Percentiles rank a stretch among this genome's conserved stretches.
These are phyloP conservation scores for Filosporella fistucella DNA, from an alignment of 495 filamentous ascomycete genomes.

Conservation along the genomic window DNA sequence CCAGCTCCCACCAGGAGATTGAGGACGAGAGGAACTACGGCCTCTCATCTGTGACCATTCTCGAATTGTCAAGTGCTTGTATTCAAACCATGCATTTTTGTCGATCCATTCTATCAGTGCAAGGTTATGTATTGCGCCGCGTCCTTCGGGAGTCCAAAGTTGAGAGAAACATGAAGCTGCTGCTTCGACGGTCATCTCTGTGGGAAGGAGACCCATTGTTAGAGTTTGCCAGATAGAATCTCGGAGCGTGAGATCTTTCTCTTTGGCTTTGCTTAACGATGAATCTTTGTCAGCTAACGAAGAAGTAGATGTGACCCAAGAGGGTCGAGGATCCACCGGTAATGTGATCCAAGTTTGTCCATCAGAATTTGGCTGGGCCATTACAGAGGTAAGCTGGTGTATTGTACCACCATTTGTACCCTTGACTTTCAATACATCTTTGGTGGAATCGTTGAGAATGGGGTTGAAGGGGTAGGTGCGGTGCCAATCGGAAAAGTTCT, in stretches of 20 bases:
- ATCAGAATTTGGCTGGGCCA: too few relatives aligned
- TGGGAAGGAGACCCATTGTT: not conserved
- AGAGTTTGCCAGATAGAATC: not conserved
- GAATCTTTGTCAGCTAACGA: not conserved
- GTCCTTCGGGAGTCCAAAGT: not conserved
- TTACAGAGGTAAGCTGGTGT: not conserved
- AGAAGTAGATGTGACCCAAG: not conserved
- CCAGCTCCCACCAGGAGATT: too few relatives aligned
- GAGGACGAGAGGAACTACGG: too few relatives aligned
- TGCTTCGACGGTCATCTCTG: too few relatives aligned
- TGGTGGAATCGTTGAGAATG: not conserved
- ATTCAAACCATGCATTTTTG: too few relatives aligned
- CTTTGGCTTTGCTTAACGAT: too few relatives aligned
- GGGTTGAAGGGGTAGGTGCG: not conserved
- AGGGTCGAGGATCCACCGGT: not conserved
- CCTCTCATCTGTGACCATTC: too few relatives aligned
- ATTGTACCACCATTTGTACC: not conserved
- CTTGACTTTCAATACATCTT: not conserved
- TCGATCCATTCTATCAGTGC: not conserved
- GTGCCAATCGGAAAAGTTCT: not conserved
- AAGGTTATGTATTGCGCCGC: not conserved
- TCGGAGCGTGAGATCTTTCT: too few relatives aligned
- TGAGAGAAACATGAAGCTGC: too few relatives aligned
- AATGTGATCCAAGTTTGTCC: not conserved
- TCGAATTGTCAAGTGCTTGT: too few relatives aligned